A percentile compares a stretch with the other conserved stretches of the same genome.
phyloP scores from a whole-genome alignment of 108 stramenopile species.

The Mediolabrus comicus region DNA sequence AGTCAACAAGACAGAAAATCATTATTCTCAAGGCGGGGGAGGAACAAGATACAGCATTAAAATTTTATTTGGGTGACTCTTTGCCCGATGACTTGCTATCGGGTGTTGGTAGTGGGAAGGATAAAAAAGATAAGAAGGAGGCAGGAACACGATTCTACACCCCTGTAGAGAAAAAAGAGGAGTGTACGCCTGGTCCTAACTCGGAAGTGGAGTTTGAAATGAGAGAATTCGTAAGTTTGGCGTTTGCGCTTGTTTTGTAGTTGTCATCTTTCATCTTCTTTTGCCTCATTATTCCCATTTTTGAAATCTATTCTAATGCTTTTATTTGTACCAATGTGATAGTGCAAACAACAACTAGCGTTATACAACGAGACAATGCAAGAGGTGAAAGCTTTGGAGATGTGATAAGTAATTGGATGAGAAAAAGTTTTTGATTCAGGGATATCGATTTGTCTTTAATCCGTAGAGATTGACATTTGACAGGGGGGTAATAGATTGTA shows the following conservation, averaged over 20 bases:
- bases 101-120: background rate
- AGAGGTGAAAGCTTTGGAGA: conserved; percentile 11
- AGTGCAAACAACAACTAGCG: conserved; percentile 41
- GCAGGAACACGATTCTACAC: conserved; percentile 14
- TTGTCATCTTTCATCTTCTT: background rate
- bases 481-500: background rate
- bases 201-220: conserved; percentile 39
- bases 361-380: conserved; percentile 36
- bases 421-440: background rate
- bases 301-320: background rate
- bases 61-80: conserved; percentile 53
- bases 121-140: background rate
- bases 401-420: background rate
- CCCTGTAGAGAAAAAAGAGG: conserved; percentile 22
- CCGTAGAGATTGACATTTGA: background rate
- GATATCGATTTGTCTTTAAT: too few species aligned
- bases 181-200: conserved; percentile 47
- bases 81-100: conserved; percentile 43
- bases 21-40: conserved; percentile 50
- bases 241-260: background rate
- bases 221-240: conserved; percentile 48
- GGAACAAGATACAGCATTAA: conserved; percentile 56
- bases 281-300: background rate
- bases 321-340: background rate
- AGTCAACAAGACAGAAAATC: conserved; percentile 76